Percentiles rank a stretch among this genome's conserved stretches.
phyloP scores from a whole-genome alignment of 805 yeast species.

The Candida oleophila region DNA sequence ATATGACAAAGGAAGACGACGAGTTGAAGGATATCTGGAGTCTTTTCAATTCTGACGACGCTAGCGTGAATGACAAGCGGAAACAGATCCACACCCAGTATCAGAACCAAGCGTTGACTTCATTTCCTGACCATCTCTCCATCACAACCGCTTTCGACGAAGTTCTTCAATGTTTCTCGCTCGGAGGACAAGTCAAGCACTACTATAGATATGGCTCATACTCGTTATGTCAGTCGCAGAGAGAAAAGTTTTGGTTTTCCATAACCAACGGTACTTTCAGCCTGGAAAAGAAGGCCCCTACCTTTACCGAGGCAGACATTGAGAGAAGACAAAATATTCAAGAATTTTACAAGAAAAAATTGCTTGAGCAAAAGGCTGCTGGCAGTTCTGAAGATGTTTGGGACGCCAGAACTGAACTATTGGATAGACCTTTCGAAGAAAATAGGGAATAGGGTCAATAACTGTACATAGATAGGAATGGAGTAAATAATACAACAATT shows the following conservation, averaged over 20 bases:
- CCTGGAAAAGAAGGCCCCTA: slow-evolving; percentile 16
- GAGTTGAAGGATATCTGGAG: slow-evolving; percentile 32
- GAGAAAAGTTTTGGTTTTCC: slow-evolving; percentile 81
- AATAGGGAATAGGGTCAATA: background rate
- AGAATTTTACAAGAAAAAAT: slow-evolving; percentile 63
- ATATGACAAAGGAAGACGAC: slow-evolving; percentile 16
- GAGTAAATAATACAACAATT: too few species aligned
- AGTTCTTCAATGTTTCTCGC: slow-evolving; percentile 77
- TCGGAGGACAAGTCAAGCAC: slow-evolving; percentile 86
- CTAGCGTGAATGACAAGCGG: slow-evolving; percentile 18
- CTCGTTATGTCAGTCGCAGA: slow-evolving; percentile 65
- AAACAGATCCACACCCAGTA: slow-evolving; percentile 19
- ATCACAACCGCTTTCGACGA: slow-evolving; percentile 81
- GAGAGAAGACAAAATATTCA: slow-evolving; percentile 53
- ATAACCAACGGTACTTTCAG: slow-evolving; percentile 47
- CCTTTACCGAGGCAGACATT: slow-evolving; percentile 45
- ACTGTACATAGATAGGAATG: slow-evolving; percentile 1
- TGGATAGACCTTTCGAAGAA: slow-evolving; percentile 39
- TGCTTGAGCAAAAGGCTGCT: slow-evolving; percentile 56
- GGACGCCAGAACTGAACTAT: slow-evolving; percentile 46
- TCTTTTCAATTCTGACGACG: slow-evolving; percentile 26
- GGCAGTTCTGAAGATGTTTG: slow-evolving; percentile 89
- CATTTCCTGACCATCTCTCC: slow-evolving; percentile 35
- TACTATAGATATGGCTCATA: slow-evolving; percentile 83
- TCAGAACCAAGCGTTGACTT: slow-evolving; percentile 17